Conservation (phyloP, 192 early-diverging fungal species). For the Entomortierella chlamydospora region DNA sequence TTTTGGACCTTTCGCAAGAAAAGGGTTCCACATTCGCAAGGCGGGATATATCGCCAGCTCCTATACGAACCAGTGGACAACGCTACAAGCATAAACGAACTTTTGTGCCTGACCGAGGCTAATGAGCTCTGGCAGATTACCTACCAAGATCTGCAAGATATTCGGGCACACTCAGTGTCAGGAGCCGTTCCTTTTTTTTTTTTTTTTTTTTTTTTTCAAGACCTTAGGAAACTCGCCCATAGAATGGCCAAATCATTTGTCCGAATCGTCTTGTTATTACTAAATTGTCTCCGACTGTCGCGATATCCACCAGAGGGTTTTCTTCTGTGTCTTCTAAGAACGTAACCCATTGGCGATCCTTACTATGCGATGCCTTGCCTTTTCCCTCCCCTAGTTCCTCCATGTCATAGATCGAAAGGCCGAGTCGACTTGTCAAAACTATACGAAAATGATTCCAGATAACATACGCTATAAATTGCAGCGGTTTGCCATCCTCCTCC, state of each 20-base stretch:
- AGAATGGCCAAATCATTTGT: conserved; percentile 40
- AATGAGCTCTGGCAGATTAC: no score
- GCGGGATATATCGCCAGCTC: no score
- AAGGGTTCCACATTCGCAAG: no score
- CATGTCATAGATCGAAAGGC: conserved; percentile 26
- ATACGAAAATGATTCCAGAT: conserved; percentile 48
- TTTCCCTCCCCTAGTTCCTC: conserved; percentile 7
- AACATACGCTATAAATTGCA: conserved; percentile 36
- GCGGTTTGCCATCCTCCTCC: neutral
- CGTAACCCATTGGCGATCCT: conserved; percentile 26
- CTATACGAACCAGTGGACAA: no score
- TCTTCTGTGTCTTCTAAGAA: conserved; percentile 14
- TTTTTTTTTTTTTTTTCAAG: neutral
- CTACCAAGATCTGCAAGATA: no score
- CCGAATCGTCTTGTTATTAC: conserved; percentile 21
- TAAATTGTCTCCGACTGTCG: conserved; percentile 23
- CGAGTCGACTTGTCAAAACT: conserved; percentile 8
- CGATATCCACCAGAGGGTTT: conserved; percentile 33
- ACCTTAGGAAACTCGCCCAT: conserved; percentile 3
- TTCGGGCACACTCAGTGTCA: no score
- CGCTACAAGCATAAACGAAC: no score
- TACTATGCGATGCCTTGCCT: neutral
- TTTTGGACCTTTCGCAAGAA: no score
- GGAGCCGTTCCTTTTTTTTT: no score
- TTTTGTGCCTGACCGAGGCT: no score